Evolutionary conservation across 768 basidiomycete species (phyloP).

Genomic region (Scleroderma bovista): DNA sequence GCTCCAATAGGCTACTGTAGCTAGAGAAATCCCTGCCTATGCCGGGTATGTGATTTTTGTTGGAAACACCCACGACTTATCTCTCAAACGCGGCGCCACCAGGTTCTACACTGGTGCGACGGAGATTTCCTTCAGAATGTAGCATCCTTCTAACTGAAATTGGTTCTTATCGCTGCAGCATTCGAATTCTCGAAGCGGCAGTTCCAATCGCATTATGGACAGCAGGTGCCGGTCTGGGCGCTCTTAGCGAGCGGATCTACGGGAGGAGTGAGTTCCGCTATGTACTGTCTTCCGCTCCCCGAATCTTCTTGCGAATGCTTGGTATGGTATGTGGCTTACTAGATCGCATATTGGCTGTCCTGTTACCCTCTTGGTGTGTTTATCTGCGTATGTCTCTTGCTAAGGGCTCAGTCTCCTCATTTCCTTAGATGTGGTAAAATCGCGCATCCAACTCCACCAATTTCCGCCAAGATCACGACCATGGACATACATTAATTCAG

Average conservation of each 20-base stretch:
- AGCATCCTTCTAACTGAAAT: not conserved
- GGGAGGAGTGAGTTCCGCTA: conserved; percentile 55
- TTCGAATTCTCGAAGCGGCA: conserved; percentile 88
- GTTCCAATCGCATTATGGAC: conserved; percentile 59
- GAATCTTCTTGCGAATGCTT: not conserved
- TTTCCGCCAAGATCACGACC: conserved; percentile 72
- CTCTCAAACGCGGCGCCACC: not conserved
- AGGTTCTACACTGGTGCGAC: conserved; percentile 64
- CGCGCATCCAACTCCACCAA: conserved; percentile 74
- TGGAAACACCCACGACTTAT: not conserved
- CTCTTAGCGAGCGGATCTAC: conserved; percentile 77
- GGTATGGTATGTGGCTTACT: not conserved
- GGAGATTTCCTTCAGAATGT: not conserved
- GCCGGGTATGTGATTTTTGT: conserved; percentile 48
- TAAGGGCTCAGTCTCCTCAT: not conserved
- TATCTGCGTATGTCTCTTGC: not conserved
- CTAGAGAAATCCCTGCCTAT: conserved; percentile 93
- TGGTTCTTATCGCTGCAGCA: conserved; percentile 33
- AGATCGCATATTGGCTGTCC: conserved; percentile 91
- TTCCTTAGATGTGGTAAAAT: conserved; percentile 78
- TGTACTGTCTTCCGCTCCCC: not conserved
- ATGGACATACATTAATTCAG: conserved; percentile 68
- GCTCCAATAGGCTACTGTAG: conserved; percentile 69
- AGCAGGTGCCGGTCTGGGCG: conserved; percentile 78
- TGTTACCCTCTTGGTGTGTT: conserved; percentile 78